Conservation (phyloP, 2,329 filamentous ascomycete genomes). For the Diaporthe ilicicola region DNA sequence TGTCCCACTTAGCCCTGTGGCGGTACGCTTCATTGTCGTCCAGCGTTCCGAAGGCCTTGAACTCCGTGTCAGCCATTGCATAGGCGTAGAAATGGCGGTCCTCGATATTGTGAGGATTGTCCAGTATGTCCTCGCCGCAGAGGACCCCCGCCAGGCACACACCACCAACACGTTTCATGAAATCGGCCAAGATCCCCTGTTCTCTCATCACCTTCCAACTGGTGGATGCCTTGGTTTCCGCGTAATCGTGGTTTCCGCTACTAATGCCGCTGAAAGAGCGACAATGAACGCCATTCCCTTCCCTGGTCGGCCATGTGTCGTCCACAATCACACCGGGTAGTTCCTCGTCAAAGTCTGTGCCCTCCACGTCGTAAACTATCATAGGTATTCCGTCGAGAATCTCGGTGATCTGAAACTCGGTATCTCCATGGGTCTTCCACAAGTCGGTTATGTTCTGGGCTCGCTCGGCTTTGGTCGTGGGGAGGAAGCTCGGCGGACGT, state of each 20-base stretch:
- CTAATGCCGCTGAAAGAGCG: not conserved
- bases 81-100: not conserved
- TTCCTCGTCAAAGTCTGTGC: not conserved
- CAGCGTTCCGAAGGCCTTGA: not conserved
- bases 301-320: too few relatives aligned
- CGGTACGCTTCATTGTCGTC: too few relatives aligned
- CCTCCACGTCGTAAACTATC: not conserved
- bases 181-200: not conserved
- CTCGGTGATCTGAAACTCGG: slow-evolving; percentile 1
- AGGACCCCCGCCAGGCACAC: not conserved
- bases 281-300: not conserved
- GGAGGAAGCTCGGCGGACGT: not conserved
- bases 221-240: not conserved
- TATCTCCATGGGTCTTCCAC: not conserved
- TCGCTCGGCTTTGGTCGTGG: not conserved
- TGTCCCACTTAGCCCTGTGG: too few relatives aligned
- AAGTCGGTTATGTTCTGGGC: not conserved
- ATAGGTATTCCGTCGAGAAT: not conserved
- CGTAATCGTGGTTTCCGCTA: not conserved
- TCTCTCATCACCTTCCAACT: not conserved
- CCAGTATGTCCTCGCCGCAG: not conserved
- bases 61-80: not conserved
- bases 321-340: not conserved
- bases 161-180: not conserved
- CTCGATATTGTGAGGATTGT: not conserved